phyloP scores from a whole-genome alignment of 2,329 filamentous ascomycete species.

The Aciculosporium take region DNA sequence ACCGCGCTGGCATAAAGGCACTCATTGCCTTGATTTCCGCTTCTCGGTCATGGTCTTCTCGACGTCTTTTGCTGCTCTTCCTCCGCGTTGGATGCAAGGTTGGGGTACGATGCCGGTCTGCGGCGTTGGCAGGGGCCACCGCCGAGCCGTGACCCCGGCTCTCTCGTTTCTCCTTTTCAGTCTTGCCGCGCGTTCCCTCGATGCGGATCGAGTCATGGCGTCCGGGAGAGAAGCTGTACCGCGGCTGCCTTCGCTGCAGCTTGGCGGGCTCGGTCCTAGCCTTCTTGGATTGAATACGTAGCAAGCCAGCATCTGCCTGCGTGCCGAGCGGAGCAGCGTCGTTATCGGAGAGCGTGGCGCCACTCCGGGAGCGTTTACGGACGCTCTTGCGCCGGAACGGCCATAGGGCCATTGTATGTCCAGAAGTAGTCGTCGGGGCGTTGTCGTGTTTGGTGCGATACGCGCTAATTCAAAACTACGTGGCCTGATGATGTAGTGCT shows the following conservation, averaged over 20 bases:
- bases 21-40: slow-evolving; percentile 82
- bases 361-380: slow-evolving; percentile 40
- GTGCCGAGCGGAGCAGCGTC: slow-evolving; percentile 28
- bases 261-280: slow-evolving; percentile 33
- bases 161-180: slow-evolving; percentile 3
- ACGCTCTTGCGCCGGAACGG: slow-evolving; percentile 64
- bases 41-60: slow-evolving; percentile 63
- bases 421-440: background rate
- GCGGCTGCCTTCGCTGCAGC: slow-evolving; percentile 31
- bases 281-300: slow-evolving; percentile 19
- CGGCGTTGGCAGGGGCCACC: slow-evolving; percentile 3
- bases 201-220: slow-evolving; percentile 39
- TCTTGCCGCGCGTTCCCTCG: slow-evolving; percentile 10
- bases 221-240: slow-evolving; percentile 49
- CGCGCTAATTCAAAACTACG: slow-evolving; percentile 1
- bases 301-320: slow-evolving; percentile 18
- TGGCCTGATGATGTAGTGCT: background rate
- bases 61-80: slow-evolving; percentile 64
- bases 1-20: slow-evolving; percentile 49
- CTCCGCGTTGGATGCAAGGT: slow-evolving; percentile 48
- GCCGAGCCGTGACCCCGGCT: slow-evolving; percentile 6
- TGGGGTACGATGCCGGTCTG: slow-evolving; percentile 20
- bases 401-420: slow-evolving; percentile 58
- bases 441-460: background rate
- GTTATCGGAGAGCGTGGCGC: slow-evolving; percentile 40